phyloP scores from a whole-genome alignment of 495 filamentous ascomycete species.

The Thozetella sp. region DNA sequence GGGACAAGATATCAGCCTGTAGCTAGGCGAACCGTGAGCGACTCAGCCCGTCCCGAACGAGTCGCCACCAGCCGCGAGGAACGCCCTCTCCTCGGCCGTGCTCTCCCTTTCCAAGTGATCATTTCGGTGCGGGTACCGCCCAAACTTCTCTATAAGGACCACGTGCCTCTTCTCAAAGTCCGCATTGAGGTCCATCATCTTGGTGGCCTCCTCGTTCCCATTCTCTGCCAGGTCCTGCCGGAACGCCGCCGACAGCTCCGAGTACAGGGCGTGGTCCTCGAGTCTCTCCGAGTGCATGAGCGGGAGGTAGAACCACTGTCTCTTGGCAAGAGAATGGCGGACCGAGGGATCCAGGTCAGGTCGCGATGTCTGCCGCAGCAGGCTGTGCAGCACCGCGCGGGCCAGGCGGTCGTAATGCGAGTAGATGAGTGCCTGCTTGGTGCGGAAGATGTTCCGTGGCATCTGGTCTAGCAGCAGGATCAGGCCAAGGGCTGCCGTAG shows the following conservation, averaged over 20 bases:
- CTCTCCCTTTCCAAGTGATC: constrained; percentile 18
- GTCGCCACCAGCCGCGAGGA: constrained; percentile 18
- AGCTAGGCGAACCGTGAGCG: background rate
- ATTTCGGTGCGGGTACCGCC: constrained; percentile 32
- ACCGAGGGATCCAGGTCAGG: background rate
- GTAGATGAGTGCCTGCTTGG: constrained; percentile 33
- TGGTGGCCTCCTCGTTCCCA: background rate
- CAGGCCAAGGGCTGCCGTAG: constrained; percentile 34
- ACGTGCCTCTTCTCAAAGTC: constrained; percentile 10
- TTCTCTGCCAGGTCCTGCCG: constrained; percentile 9
- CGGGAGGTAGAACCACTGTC: constrained; percentile 44
- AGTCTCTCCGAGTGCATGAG: constrained; percentile 44
- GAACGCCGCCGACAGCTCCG: constrained; percentile 16
- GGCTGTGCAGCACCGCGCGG: constrained; percentile 15
- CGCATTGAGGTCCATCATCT: background rate
- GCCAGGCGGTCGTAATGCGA: constrained; percentile 48
- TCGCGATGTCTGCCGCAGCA: constrained; percentile 4
- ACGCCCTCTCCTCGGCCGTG: constrained; percentile 24
- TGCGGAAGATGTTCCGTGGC: constrained; percentile 47
- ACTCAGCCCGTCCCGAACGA: constrained; percentile 8
- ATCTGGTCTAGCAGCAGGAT: constrained; percentile 50
- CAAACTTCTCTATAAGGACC: constrained; percentile 22
- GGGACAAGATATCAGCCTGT: background rate
- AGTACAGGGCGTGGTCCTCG: constrained; percentile 23
- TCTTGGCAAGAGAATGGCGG: constrained; percentile 3